phyloP scores from a whole-genome alignment of 176 grass and related monocot genomes.

The barley (Hordeum vulgare) region DNA sequence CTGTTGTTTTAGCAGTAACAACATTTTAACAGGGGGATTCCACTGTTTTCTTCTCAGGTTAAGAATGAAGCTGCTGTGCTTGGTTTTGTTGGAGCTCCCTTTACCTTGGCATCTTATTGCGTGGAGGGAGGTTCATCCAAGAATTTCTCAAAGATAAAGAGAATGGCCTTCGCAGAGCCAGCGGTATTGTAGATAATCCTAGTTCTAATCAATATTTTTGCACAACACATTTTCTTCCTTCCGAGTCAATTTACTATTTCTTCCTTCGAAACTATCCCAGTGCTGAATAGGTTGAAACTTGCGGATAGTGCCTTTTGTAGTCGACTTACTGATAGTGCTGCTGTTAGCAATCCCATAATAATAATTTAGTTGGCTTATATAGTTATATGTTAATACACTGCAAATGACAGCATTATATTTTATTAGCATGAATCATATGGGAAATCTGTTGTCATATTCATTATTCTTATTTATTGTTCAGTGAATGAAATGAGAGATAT shows the following conservation, averaged over 20 bases:
- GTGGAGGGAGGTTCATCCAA: slow-evolving; percentile 99
- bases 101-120: slow-evolving; percentile 93
- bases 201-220: not conserved
- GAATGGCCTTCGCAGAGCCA: slow-evolving; percentile 90
- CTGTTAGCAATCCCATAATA: not conserved
- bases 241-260: not conserved
- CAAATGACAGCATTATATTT: not conserved
- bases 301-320: slow-evolving; percentile 16
- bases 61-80: slow-evolving; percentile 93
- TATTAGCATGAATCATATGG: not conserved
- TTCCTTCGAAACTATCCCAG: not conserved
- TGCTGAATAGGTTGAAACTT: not conserved
- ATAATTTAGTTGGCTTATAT: not conserved
- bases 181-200: slow-evolving; percentile 35
- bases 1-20: not conserved
- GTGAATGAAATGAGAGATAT: not conserved
- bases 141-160: slow-evolving; percentile 95
- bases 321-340: not conserved
- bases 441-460: not conserved
- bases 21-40: not conserved
- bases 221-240: slow-evolving; percentile 5
- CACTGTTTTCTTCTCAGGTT: slow-evolving; percentile 53
- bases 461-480: not conserved
- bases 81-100: slow-evolving; percentile 96
- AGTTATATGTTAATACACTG: not conserved